A percentile compares a stretch with the other conserved stretches of the same genome.
phyloP scores from a whole-genome alignment of 2,329 filamentous ascomycete species.

The Sporothrix inflata region DNA sequence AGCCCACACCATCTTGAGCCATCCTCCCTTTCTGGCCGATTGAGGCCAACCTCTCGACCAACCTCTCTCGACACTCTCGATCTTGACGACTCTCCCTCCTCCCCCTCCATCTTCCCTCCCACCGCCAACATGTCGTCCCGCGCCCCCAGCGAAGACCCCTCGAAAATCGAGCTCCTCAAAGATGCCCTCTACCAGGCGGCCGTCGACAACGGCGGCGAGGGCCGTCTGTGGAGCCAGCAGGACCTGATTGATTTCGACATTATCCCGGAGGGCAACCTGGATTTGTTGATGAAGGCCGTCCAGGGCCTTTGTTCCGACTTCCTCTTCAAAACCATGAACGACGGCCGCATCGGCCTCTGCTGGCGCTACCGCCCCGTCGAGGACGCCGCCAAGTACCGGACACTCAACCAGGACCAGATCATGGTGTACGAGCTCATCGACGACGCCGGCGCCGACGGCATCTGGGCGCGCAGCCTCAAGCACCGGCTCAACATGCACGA shows the following conservation, averaged over 20 bases:
- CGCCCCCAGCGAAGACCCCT: constrained; percentile 37
- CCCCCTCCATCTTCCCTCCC: background rate
- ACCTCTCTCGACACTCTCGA: background rate
- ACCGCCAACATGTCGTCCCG: constrained; percentile 33
- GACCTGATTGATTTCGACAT: constrained; percentile 61
- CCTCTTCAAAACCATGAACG: constrained; percentile 56
- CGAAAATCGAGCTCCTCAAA: constrained; percentile 57
- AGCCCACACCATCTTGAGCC: background rate
- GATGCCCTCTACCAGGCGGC: constrained; percentile 61
- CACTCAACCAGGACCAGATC: constrained; percentile 71
- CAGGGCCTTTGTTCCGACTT: constrained; percentile 63
- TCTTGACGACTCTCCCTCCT: background rate
- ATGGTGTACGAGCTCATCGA: constrained; percentile 91
- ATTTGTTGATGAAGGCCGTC: constrained; percentile 58
- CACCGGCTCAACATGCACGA: constrained; percentile 81
- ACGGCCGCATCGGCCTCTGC: constrained; percentile 49
- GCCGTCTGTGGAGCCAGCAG: constrained; percentile 59
- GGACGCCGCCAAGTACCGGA: constrained; percentile 62
- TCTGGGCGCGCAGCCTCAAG: constrained; percentile 89
- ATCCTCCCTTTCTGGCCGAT: background rate
- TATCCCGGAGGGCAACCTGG: constrained; percentile 59
- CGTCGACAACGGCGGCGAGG: constrained; percentile 52
- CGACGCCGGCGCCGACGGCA: constrained; percentile 78
- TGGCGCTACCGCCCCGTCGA: constrained; percentile 63
- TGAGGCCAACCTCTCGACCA: constrained; percentile 11